These are phyloP conservation scores for Daedalea quercina DNA, from an alignment of 768 basidiomycete species.

Conservation along the genomic window DNA sequence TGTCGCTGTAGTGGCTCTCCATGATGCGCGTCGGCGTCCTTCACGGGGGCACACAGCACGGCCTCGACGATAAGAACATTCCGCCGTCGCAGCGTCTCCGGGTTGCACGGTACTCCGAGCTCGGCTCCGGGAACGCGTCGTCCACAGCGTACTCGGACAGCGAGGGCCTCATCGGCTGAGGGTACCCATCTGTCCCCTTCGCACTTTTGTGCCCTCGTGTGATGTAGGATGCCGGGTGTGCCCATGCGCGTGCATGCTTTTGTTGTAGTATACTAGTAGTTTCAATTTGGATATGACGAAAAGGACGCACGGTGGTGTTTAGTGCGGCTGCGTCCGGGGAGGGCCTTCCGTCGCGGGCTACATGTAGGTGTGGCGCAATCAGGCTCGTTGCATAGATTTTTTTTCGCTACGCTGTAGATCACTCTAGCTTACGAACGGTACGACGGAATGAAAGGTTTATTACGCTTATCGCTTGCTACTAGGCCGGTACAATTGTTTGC, in stretches of 20 bases:
- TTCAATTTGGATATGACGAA: background rate
- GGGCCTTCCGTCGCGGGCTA: no score
- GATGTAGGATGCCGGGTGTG: background rate
- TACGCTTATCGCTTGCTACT: background rate
- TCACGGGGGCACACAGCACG: slow-evolving; percentile 55
- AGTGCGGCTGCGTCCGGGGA: background rate
- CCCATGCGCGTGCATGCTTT: background rate
- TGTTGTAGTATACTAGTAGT: background rate
- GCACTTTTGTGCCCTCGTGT: background rate
- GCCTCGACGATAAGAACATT: slow-evolving; percentile 33
- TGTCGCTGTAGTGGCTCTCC: slow-evolving; percentile 43
- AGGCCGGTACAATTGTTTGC: no score
- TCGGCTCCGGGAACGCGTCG: slow-evolving; percentile 27
- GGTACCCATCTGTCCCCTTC: background rate
- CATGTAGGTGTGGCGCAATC: background rate
- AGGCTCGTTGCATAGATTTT: background rate
- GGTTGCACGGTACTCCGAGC: slow-evolving; percentile 27
- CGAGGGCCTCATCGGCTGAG: slow-evolving; percentile 12
- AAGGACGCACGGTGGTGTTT: background rate
- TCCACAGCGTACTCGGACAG: slow-evolving; percentile 25
- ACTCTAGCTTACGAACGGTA: background rate
- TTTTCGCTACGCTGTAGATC: background rate
- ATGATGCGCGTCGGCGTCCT: slow-evolving; percentile 75
- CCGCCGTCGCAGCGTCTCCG: slow-evolving; percentile 39
- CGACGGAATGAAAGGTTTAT: background rate